phyloP scores from a whole-genome alignment of 148 eudicot genomes.

The Polygonum aviculare region DNA sequence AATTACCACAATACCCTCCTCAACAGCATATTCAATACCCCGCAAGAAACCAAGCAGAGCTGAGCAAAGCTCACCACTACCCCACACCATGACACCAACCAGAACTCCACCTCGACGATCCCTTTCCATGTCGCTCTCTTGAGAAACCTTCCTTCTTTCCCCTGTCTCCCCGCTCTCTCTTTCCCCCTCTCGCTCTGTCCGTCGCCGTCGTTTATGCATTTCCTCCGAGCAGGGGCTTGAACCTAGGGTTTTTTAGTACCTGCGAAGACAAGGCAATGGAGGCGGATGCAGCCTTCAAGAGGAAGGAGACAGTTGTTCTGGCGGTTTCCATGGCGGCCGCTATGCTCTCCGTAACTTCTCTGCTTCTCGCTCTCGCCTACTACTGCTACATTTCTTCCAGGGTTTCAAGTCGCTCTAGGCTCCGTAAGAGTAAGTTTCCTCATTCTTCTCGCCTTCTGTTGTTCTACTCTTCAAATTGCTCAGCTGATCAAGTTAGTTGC shows the following conservation, averaged over 20 bases:
- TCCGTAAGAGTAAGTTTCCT: slow-evolving; percentile 33
- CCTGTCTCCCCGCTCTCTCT: background rate
- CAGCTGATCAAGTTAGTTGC: background rate
- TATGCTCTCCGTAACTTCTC: slow-evolving; percentile 47
- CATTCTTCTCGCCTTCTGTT: background rate
- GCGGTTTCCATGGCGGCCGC: slow-evolving; percentile 48
- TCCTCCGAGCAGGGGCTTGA: background rate
- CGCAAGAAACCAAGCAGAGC: too few relatives aligned
- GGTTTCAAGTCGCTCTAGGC: slow-evolving; percentile 47
- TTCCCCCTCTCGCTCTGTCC: background rate
- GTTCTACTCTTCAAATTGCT: background rate
- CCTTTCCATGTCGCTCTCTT: too few relatives aligned
- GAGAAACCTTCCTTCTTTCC: background rate
- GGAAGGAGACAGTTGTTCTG: slow-evolving; percentile 39
- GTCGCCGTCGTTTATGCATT: background rate
- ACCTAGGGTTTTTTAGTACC: background rate
- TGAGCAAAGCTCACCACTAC: too few relatives aligned
- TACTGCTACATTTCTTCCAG: slow-evolving; percentile 73
- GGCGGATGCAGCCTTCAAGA: slow-evolving; percentile 38
- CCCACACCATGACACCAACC: too few relatives aligned
- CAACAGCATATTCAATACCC: too few relatives aligned
- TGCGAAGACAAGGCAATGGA: slow-evolving; percentile 19
- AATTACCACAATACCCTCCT: too few relatives aligned
- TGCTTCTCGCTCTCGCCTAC: slow-evolving; percentile 59
- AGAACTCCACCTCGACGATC: too few relatives aligned